Evolutionary conservation across 768 basidiomycete genomes (phyloP), one percentile per base, ranked within the genome.

Genomic region (Xerocomus spinulosus): DNA sequence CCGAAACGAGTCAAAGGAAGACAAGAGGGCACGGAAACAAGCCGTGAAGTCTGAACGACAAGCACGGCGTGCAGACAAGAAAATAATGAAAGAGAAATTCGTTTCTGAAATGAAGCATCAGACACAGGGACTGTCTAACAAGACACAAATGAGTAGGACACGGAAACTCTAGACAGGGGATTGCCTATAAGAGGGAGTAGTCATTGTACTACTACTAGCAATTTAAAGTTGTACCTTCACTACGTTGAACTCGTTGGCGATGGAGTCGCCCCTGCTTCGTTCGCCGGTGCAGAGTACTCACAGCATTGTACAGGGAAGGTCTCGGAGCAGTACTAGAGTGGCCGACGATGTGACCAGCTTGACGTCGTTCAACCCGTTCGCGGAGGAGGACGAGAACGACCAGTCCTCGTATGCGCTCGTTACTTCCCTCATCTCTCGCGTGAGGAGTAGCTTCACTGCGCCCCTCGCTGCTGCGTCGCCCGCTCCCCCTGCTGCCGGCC

Each of bases 341-440:
- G 64, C 52, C 17, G 73, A 83, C 42, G 88, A 88, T 72, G 76
- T 83, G 36, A 76, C 78, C 37, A 80, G 82, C 60, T 70, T 93
- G 48, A 93, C 92, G 24, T 87, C 87, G 42, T 91, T 87, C 75
- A 92, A 92, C 63, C 89, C 89, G 6, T 93, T 92, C 71, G 82
- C 87, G n/a, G 88, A 91, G 61, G 92, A 93, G 63, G 90, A 92
- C 62, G 91, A 92, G 67, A 80, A 89, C 61, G 90, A 92, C 55
- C 85, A 88, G 57, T 85, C 88, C 8, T 91, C 87, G 14, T 91
- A 90, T 63, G 83, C 87, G 7, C 73, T 92, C 46, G 85, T 92
- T 49, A 82, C 87, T 0, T 87, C 86, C 18, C 71, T 93, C 23
- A 77, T 92, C 46, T 88, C 83, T 26, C 81, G 83, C 53, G 79